Percentiles rank a stretch among this genome's conserved stretches.
phyloP scores from a whole-genome alignment of 495 filamentous ascomycete genomes.

The Cercophora sp. region DNA sequence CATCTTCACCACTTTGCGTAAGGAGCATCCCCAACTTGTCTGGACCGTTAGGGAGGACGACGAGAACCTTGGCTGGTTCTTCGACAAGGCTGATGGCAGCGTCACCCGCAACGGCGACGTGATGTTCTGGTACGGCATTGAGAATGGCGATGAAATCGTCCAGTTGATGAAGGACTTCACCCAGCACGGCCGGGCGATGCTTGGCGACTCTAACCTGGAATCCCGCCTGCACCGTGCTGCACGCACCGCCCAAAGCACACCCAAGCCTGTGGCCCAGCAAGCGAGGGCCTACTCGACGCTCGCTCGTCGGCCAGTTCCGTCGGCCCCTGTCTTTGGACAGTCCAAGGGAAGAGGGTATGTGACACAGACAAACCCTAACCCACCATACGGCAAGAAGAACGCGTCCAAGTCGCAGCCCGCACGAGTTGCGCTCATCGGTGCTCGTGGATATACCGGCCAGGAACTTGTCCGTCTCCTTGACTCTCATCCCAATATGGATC shows the following conservation, averaged over 20 bases:
- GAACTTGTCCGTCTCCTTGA: conserved; percentile 88
- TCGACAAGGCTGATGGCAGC: conserved; percentile 93
- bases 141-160: conserved; percentile 78
- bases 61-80: conserved; percentile 98
- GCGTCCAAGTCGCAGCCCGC: conserved; percentile 76
- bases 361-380: conserved; percentile 90
- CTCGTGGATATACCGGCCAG: conserved; percentile 93
- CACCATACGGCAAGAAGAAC: conserved; percentile 91
- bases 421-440: conserved; percentile 87
- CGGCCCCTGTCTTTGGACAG: conserved; percentile 14
- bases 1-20: conserved; percentile 87
- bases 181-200: conserved; percentile 78
- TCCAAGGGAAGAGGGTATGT: conserved; percentile 50
- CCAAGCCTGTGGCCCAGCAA: conserved; percentile 50
- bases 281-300: conserved; percentile 61
- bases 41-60: conserved; percentile 98
- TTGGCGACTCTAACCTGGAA: conserved; percentile 88
- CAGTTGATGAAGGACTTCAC: conserved; percentile 85
- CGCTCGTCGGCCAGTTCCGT: conserved; percentile 35
- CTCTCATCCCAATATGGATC: conserved; percentile 88
- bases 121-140: conserved; percentile 95
- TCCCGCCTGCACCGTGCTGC: conserved; percentile 75
- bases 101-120: conserved; percentile 79
- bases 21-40: conserved; percentile 83
- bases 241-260: conserved; percentile 37